Base-by-base conservation (phyloP, 2,329 filamentous ascomycete species). In the Ramularia collo-cygni region DNA sequence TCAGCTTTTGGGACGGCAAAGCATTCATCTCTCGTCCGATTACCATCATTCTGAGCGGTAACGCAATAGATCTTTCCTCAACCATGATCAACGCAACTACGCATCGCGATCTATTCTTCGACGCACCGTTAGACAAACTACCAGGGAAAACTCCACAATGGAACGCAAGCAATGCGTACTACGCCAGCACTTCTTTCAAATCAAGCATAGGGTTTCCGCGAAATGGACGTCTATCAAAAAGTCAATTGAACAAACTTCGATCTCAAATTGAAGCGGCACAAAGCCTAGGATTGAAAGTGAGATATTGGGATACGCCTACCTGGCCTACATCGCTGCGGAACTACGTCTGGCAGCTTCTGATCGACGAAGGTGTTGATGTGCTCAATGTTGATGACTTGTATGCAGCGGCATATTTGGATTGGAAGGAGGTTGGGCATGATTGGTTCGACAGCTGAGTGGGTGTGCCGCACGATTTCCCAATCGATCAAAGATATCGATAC, bases 31-130 rank as follows among this genome's bases (percentile, higher is more conserved):
- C 64, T 15, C 67, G 81, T 1, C 76, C 78, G 1, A 61, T 87
- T 26, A 86, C 81, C 0, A 73, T 86, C 2, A 79, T 87, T 2
- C 79, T 74, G 1, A 84, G 80, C 1, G 83, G 83, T 9, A 75
- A 75, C 47, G 72, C 76, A 1, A 76, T 73, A 28, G 28, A 14
- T 36, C 17, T 12, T 83, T 83, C 60, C 15, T 17, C 21, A 24
- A n/a, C 24, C 18, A 3, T 28, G n/a, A 37, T 37, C 35, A 24
- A 28, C 19, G 13, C 24, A 27, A 18, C 63, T 3, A 74, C 69
- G 1, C 69, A 75, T 46, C 47, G 76, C 21, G 77, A 83, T 56
- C 63, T 76, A 36, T 58, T 54, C 50, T 80, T 78, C 54, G 81
- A 85, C 50, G 81, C 80, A 0, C 79, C 79, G 0, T 66, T 84